Evolutionary conservation across 202 grass and related monocot species (phyloP), one percentile per base, ranked within the genome.

Genomic region (Setaria italica): DNA sequence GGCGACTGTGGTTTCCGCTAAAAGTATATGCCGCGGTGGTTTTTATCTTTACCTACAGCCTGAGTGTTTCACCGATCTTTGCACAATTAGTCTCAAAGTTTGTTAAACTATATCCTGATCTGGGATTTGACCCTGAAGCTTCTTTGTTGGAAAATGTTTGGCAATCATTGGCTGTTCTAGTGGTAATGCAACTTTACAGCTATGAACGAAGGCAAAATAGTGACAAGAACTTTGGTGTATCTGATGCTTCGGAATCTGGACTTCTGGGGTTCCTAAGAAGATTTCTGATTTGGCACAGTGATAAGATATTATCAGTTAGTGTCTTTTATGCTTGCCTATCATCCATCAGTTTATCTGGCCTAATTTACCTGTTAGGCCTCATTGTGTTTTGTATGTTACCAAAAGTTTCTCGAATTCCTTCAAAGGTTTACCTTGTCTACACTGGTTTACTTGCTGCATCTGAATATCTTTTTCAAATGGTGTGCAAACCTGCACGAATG

Each of bases 171-270:
- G 93, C 93, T 79, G 72, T 98, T 89, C 81, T 98, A 70, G 87
- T 94, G 72, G 95, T 98, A 13, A 98, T 98, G 95, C 95, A 98
- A 94, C 95, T 98, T 79, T 98, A 98, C 82, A 95, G 95, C 83
- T 92, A 98, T 60, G 95, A 98, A 85, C 95, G 95, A 84, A 87
- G 93, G 78, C 89, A 93, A 85, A 98, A 94, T 19, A 95, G 81
- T 84, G 88, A 90, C 43, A 95, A 76, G 82, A 85, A 87, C 78
- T 88, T 90, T 72, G 82, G 88, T 88, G 90, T 86, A 62, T 94
- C 95, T 86, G 89, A 92, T 88, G 89, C 91, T 82, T 92, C 89
- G 30, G 88, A 89, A 71, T 71, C 82, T 82, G 92, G 91, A 49
- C 43, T 94, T 86, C 74, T 94, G 68, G 95, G 95, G 76, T 90